Percentiles rank a stretch among this genome's conserved stretches.
Evolutionary conservation across 2,329 filamentous ascomycete species (phyloP).

Genomic region (Ascochyta pisi): DNA sequence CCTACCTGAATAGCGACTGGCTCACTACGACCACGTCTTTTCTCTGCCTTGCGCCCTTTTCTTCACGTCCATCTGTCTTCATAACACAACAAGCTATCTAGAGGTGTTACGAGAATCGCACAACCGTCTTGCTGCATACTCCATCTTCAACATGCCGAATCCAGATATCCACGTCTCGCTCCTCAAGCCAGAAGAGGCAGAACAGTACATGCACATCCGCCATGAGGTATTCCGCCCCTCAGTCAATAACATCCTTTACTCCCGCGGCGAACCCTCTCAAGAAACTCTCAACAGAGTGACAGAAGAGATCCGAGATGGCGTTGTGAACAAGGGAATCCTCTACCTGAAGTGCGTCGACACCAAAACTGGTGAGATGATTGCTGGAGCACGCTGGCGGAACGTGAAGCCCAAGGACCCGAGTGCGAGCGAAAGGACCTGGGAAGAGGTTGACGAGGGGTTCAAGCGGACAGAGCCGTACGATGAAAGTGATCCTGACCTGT

Average conservation of each 20-base stretch:
- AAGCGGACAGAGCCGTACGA: slow-evolving; percentile 33
- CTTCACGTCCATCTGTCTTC: not conserved
- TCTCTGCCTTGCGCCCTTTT: not conserved
- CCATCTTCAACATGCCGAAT: slow-evolving; percentile 24
- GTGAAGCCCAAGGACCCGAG: slow-evolving; percentile 26
- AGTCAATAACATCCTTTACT: slow-evolving; percentile 46
- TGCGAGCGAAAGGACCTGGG: slow-evolving; percentile 29
- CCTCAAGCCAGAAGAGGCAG: slow-evolving; percentile 36
- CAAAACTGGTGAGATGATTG: slow-evolving; percentile 34
- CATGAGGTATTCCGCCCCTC: slow-evolving; percentile 40
- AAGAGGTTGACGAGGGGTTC: slow-evolving; percentile 38
- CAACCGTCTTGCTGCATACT: slow-evolving; percentile 1
- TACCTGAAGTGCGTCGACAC: slow-evolving; percentile 42
- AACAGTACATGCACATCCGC: slow-evolving; percentile 41
- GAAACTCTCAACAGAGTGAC: slow-evolving; percentile 34
- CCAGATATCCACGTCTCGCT: slow-evolving; percentile 36
- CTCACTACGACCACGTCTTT: not conserved
- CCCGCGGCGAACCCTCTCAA: slow-evolving; percentile 36
- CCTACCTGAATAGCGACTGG: slow-evolving; percentile 4
- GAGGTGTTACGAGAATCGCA: not conserved
- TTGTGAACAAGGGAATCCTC: slow-evolving; percentile 33
- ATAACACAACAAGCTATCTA: not conserved
- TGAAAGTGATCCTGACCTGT: slow-evolving; percentile 36
- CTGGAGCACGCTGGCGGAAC: slow-evolving; percentile 40
- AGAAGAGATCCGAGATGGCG: slow-evolving; percentile 28